Base-by-base conservation (phyloP, 352 stramenopile genomes). In the Globisporangium viniferum region DNA sequence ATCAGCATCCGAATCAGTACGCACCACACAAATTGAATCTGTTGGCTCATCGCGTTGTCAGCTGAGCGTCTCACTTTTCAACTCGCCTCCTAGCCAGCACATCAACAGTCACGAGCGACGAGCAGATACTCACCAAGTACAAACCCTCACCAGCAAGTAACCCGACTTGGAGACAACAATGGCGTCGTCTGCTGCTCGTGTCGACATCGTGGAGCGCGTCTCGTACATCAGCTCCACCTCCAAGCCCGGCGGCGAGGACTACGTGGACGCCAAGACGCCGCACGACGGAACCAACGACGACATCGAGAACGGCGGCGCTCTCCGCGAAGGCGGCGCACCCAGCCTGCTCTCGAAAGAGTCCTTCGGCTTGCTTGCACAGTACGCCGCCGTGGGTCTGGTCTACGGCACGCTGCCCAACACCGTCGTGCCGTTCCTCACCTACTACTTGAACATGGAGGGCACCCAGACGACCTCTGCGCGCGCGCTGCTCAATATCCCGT, bases 401-500 rank as follows among this genome's bases (percentile, higher is more conserved):
- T 78, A 75, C 58, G 79, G 77, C 53, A 73, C 67, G 12, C 62
- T 87, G 53, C 79, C 78, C 18, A 72, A 73, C 53, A 80, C 77
- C 2, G 73, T 81, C n/a, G 78, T 76, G 59, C 75, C 79, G 15
- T 76, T 88, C 68, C 68, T 85, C 15, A 74, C 72, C 35, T 74
- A 79, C 66, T 88, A 84, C 69, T 64, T 84, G 27, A 80, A 85
- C 54, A 80, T 84, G 71, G 73, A 82, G 54, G 77, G 74, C 59
- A 76, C 70, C 7, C 49, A 78, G 29, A 76, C 72, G 44, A 74
- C 78, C 27, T 80, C 79, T 9, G 79, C 79, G 27, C 76, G 71
- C 3, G 72, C 74, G 62, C 70, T 87, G 24, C 58, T 86, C 55
- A 66, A 62, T 12, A 68, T 88, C 36, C 76, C 78, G 31, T 88